Evolutionary conservation across 768 basidiomycete genomes (phyloP).

Genomic region (Nevesoporus exiguus): DNA sequence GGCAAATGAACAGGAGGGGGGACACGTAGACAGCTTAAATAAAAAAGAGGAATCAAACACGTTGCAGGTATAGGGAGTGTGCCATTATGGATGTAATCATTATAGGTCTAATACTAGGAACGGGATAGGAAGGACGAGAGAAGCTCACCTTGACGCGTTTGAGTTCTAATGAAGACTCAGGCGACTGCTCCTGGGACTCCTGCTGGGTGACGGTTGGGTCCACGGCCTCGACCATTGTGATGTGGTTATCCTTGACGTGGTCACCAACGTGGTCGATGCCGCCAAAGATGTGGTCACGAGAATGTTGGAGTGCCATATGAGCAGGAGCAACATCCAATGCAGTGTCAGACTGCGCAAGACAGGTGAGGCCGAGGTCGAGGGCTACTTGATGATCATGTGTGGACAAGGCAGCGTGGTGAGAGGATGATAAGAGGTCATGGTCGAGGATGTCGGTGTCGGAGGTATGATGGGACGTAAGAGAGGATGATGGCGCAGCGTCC

Average conservation of each 20-base stretch:
- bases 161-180: slow-evolving; percentile 67
- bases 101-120: slow-evolving; percentile 17
- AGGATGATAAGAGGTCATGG: slow-evolving; percentile 32
- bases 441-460: slow-evolving; percentile 32
- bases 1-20: slow-evolving; percentile 19
- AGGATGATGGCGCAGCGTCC: slow-evolving; percentile 33
- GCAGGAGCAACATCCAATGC: slow-evolving; percentile 24
- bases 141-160: slow-evolving; percentile 79
- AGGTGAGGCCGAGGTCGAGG: slow-evolving; percentile 28
- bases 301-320: slow-evolving; percentile 28
- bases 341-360: slow-evolving; percentile 26
- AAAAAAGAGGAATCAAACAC: slow-evolving; percentile 17
- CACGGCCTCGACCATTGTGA: slow-evolving; percentile 34
- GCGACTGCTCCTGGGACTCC: slow-evolving; percentile 58
- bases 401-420: slow-evolving; percentile 27
- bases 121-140: slow-evolving; percentile 20
- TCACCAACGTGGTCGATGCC: slow-evolving; percentile 35
- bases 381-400: slow-evolving; percentile 33
- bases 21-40: slow-evolving; percentile 16
- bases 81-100: slow-evolving; percentile 21
- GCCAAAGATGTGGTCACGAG: slow-evolving; percentile 32
- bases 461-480: slow-evolving; percentile 30
- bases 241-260: slow-evolving; percentile 31
- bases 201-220: slow-evolving; percentile 43
- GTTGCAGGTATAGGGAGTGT: slow-evolving; percentile 25